Base-by-base conservation (phyloP, 2,329 filamentous ascomycete genomes). In the Neodidymelliopsis sp. region DNA sequence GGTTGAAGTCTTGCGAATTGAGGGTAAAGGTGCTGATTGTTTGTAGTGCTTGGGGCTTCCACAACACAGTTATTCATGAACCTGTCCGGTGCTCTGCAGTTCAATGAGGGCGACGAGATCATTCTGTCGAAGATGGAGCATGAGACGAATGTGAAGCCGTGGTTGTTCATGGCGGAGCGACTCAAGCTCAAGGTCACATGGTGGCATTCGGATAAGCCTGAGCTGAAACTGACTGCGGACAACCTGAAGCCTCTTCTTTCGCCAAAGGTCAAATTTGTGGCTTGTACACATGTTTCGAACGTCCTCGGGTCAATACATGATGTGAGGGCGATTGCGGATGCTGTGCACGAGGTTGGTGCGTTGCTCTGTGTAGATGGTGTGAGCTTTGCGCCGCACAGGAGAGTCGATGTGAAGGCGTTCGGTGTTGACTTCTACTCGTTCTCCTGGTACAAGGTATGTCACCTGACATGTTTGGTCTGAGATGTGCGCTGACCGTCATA, bases 11-110 rank as follows among this genome's bases (percentile, higher is more conserved):
- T 25, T 9, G 12, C 6, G 7, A 5, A 18, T 19, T 24, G 11
- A 4, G 5, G 12, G n/a, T 12, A 0, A 12, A 13, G 2, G 12
- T 23, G 20, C 33, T 56, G 11, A 48, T 12, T 1, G 4, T 9
- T 11, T 20, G 2, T 13, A 84, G 87, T 88, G 34, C 80, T 91
- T 44, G 89, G 89, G 1, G 75, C 85, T 0, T 90, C 89, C 2
- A 89, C 89, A 0, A 92, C 89, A 0, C 88, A 91, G 65, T 80
- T 91, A 8, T 83, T 91, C 60, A 84, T 88, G 57, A 92, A 91
- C 66, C 79, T 91, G 12, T 59, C 71, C 16, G 36, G 48, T 9
- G 63, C 71, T 8, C 56, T 75, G 25, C 49, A 69, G 9, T 65
- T 74, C 43, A 49, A 63, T 4, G 54, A 64, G 11, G 72, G 83